These are phyloP conservation scores for Tetrahymena borealis DNA, from an alignment of 73 alveolate species.

Conservation along the genomic window DNA sequence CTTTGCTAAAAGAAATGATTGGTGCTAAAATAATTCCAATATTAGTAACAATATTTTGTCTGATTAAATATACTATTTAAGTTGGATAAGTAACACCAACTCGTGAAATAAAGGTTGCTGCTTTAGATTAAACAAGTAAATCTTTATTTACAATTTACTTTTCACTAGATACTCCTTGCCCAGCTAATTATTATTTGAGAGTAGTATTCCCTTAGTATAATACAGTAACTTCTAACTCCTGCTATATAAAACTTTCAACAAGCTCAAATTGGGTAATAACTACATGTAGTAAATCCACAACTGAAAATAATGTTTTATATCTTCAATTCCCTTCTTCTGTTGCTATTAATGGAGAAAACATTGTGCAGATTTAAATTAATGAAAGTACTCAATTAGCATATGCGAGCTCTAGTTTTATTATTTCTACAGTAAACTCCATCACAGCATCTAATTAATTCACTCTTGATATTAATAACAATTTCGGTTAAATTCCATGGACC, in stretches of 20 bases:
- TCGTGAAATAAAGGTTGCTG: background rate
- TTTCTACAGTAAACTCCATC: background rate
- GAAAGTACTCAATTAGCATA: background rate
- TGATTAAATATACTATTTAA: background rate
- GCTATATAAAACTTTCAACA: background rate
- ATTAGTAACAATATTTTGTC: background rate
- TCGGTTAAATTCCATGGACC: background rate
- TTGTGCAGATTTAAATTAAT: background rate
- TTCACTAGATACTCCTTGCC: background rate
- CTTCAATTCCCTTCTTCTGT: background rate
- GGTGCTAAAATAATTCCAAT: too few species aligned
- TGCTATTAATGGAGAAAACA: background rate
- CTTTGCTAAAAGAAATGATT: too few species aligned
- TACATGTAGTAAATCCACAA: background rate
- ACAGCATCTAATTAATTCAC: background rate
- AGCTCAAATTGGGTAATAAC: background rate
- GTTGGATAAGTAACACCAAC: background rate
- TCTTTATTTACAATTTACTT: background rate
- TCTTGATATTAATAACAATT: background rate
- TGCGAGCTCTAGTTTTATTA: background rate
- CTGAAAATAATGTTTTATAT: background rate
- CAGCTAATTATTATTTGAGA: background rate
- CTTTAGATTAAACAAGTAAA: background rate
- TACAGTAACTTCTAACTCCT: background rate
- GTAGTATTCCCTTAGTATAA: background rate